Conservation (phyloP, 2,329 filamentous ascomycete genomes). For the Xylariaceae sp. region DNA sequence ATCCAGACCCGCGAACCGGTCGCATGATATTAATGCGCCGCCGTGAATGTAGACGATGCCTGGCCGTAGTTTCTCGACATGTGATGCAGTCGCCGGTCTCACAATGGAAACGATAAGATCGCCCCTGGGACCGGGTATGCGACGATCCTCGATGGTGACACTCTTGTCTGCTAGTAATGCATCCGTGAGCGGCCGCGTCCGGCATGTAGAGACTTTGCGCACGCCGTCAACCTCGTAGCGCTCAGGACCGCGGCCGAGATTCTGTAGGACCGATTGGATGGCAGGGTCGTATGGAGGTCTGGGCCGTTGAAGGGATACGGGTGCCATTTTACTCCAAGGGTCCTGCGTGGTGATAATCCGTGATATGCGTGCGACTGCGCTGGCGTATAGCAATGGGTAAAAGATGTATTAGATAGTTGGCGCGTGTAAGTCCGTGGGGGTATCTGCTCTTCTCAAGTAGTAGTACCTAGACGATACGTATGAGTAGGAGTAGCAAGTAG, state of each 20-base stretch:
- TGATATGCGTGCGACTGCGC: slow-evolving; percentile 6
- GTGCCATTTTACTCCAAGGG: slow-evolving; percentile 23
- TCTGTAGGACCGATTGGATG: slow-evolving; percentile 25
- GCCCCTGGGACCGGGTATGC: slow-evolving; percentile 26
- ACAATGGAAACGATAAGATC: slow-evolving; percentile 26
- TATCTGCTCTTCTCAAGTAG: not conserved
- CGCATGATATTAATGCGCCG: slow-evolving; percentile 30
- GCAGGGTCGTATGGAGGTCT: slow-evolving; percentile 30
- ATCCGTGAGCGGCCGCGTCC: slow-evolving; percentile 27
- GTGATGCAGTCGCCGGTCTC: slow-evolving; percentile 24
- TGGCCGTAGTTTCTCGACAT: slow-evolving; percentile 19
- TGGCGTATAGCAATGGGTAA: not conserved
- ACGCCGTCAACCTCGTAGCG: slow-evolving; percentile 29
- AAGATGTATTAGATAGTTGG: not conserved
- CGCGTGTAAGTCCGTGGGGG: not conserved
- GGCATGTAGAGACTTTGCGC: slow-evolving; percentile 25
- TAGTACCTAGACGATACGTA: not conserved
- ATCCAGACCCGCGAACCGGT: slow-evolving; percentile 32
- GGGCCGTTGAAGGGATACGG: slow-evolving; percentile 25
- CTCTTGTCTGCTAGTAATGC: slow-evolving; percentile 28
- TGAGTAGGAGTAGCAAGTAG: not conserved
- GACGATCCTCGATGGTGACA: slow-evolving; percentile 25
- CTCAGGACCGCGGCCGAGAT: slow-evolving; percentile 25
- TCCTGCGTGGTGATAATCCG: not conserved
- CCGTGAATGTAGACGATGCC: slow-evolving; percentile 33